Evolutionary conservation across 1,284 basidiomycete species (phyloP), one percentile per base, ranked within the genome.

Genomic region (Agroathelia rolfsii): DNA sequence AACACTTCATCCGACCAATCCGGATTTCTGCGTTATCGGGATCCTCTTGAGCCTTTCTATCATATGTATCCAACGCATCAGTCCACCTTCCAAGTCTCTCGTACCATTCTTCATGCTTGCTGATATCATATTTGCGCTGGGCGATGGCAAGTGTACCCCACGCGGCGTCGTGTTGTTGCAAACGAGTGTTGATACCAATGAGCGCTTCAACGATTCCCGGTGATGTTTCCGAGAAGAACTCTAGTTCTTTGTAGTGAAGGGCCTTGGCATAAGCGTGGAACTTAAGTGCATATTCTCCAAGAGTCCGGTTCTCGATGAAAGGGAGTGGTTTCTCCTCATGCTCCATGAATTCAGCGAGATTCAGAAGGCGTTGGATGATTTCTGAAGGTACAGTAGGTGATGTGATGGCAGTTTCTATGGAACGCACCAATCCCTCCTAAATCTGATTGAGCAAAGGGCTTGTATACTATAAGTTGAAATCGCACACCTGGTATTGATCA

Each of bases 321-420:
- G 92, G 90, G 2, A 98, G 66, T 1, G 88, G 75, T 53, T 96
- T 96, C 55, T 98, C 95, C 56, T 98, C 94, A 49, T 97, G 95
- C 58, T 98, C 95, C 88, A 98, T 96, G 55, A 98, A 98, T 56
- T 99, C 95, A 6, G 93, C 92, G n/a, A 98, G 69, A 55, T 93
- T 93, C 40, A 99, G 72, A 18, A 98, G 66, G 29, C 87, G 77
- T 52, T 96, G 89, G n/a, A 95, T 87, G 19, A 98, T 72, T 35
- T 97, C 93, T 3, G 87, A 72, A 0, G 94, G 89, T 3, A 89
- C 79, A 3, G 69, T 75, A 8, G 71, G 64, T 2, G 67, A 89
- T 40, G 82, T 87, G 43, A 98, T 84, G 0, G 95, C 94, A 36
- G 62, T 64, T 51, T 96, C 89, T 32, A 99, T 87, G 4, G 90